phyloP scores from a whole-genome alignment of 371 early-diverging fungal genomes.

The Catenaria anguillulae region DNA sequence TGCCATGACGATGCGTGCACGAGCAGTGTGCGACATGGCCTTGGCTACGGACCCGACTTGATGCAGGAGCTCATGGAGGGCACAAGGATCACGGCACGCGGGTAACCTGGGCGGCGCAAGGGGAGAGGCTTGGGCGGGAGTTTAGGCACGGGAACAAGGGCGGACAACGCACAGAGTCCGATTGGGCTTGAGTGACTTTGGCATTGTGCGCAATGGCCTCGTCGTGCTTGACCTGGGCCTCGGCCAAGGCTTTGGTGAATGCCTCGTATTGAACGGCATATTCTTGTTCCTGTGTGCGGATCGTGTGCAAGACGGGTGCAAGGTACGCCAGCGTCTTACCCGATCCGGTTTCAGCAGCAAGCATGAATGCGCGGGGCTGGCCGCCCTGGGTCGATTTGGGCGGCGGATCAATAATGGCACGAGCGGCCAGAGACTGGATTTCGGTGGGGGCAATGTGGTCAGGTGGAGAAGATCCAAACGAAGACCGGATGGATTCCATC shows the following conservation, averaged over 20 bases:
- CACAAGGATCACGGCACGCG: slow-evolving; percentile 82
- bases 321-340: slow-evolving; percentile 10
- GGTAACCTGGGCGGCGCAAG: slow-evolving; percentile 41
- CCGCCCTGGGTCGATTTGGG: not conserved
- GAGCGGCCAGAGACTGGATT: not conserved
- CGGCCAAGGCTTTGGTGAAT: not conserved
- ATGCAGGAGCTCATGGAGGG: slow-evolving; percentile 87
- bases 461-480: not conserved
- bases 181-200: too few species aligned
- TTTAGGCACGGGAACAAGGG: not conserved
- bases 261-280: not conserved
- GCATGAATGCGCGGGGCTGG: not conserved
- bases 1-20: slow-evolving; percentile 1
- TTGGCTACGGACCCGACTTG: slow-evolving; percentile 55
- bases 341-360: slow-evolving; percentile 11
- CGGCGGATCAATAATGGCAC: not conserved
- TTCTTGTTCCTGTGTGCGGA: not conserved
- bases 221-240: too few species aligned
- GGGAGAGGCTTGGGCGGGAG: not conserved
- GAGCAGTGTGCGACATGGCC: slow-evolving; percentile 7
- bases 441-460: not conserved
- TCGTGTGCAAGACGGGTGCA: not conserved
- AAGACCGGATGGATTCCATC: not conserved
- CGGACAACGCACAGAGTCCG: too few species aligned
- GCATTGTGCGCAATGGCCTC: too few species aligned